Evolutionary conservation across 129 eudicot species (phyloP), one percentile per base, ranked within the genome.

Genomic region (Centella asiatica): DNA sequence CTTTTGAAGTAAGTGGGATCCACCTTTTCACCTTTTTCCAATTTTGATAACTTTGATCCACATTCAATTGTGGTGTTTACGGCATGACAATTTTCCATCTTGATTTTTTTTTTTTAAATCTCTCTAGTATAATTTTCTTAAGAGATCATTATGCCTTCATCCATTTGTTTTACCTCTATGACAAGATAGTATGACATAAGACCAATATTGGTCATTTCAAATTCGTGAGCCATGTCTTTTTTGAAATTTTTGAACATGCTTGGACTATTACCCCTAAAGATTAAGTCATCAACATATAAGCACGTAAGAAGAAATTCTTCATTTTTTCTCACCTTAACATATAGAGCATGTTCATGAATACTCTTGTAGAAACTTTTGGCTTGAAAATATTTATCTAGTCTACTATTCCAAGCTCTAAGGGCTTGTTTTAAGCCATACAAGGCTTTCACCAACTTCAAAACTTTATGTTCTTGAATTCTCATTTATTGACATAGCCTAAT

Each of bases 131-230:
- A 65, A 13, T 10, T 22, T 8, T 24, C 20, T 42, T 61, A 31
- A 13, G 40, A 37, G 26, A 61, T 37, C 17, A 45, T 44, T 13
- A 64, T 65, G 13, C 47, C 48, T 4, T 31, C 60, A 25, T 33
- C 47, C 4, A 17, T 11, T 50, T 65, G 31, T 18, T 28, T 31
- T 4, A 65, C 47, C 18, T 51, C 47, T 0, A 65, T 17, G 3
- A 60, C 60, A 31, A 65, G 70, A n/a, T 15, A 65, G 40, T 65
- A 29, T 11, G 14, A 7, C 61, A 48, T 45, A 45, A 18, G 5
- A 4, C 19, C 50, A 15, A 45, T 10, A 18, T 45, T 6, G 23
- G 19, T 45, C 23, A 45, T 45, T 22, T 10, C 5, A 45, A 45
- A 45, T 2, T 45, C 50, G 15, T 22, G 15, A 12, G 19, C 50